phyloP scores from a whole-genome alignment of 371 early-diverging fungal species.

The Zopfochytrium polystomum region DNA sequence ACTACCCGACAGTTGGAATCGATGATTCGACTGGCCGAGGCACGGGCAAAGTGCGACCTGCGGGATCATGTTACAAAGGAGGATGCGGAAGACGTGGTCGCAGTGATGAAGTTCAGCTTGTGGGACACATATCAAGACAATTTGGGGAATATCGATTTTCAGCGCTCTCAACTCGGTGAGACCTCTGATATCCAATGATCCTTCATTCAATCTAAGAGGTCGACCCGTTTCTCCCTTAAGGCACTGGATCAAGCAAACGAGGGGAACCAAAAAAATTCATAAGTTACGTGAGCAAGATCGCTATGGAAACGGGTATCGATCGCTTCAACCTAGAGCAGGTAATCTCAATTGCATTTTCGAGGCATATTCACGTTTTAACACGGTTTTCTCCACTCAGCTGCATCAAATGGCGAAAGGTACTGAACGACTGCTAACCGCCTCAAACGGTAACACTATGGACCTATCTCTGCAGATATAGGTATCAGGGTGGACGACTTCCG shows the following conservation, averaged over 20 bases:
- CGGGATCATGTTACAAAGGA: slow-evolving; percentile 54
- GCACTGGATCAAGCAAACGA: slow-evolving; percentile 51
- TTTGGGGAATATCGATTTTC: slow-evolving; percentile 50
- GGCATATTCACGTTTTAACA: not conserved
- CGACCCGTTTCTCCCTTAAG: slow-evolving; percentile 23
- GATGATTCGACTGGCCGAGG: slow-evolving; percentile 97
- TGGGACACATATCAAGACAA: slow-evolving; percentile 59
- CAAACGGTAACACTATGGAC: slow-evolving; percentile 54
- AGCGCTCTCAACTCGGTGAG: slow-evolving; percentile 45
- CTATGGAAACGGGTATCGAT: slow-evolving; percentile 4
- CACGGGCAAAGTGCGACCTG: slow-evolving; percentile 82
- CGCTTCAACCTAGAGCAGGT: slow-evolving; percentile 14
- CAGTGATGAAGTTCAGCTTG: slow-evolving; percentile 55
- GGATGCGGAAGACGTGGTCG: slow-evolving; percentile 69
- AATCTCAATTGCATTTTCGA: not conserved
- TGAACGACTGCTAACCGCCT: not conserved
- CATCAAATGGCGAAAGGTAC: slow-evolving; percentile 49
- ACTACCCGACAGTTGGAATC: slow-evolving; percentile 99
- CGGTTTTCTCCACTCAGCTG: slow-evolving; percentile 35
- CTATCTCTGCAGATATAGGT: slow-evolving; percentile 40
- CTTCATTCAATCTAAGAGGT: not conserved
- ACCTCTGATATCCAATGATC: not conserved
- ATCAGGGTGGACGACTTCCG: slow-evolving; percentile 51
- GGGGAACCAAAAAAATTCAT: slow-evolving; percentile 53
- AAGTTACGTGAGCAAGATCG: slow-evolving; percentile 8